A percentile compares a stretch with the other conserved stretches of the same genome.
These are phyloP conservation scores for Starmerella floricola DNA, from an alignment of 805 yeast genomes.

Conservation along the genomic window DNA sequence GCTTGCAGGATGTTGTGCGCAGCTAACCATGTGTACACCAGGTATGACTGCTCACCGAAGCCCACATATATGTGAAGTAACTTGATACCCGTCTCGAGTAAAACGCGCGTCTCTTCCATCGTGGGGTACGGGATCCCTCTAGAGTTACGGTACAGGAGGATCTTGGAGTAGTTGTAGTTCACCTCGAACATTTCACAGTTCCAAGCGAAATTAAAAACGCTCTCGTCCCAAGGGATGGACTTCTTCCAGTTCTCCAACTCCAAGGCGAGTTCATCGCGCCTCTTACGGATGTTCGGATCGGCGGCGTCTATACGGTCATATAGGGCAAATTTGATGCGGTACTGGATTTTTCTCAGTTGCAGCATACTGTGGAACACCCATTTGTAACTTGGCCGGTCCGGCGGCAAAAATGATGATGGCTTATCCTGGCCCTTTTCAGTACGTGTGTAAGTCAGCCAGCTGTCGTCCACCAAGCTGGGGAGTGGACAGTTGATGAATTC, in stretches of 20 bases:
- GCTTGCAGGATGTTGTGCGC: constrained; percentile 83
- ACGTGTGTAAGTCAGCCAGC: constrained; percentile 10
- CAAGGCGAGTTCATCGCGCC: constrained; percentile 32
- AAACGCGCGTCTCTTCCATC: constrained; percentile 41
- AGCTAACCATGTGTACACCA: constrained; percentile 88
- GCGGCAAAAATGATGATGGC: neutral
- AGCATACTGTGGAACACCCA: constrained; percentile 55
- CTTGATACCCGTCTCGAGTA: constrained; percentile 53
- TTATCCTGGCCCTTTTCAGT: neutral
- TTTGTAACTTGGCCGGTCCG: constrained; percentile 47
- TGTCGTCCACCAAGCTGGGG: constrained; percentile 67
- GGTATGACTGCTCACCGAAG: constrained; percentile 42
- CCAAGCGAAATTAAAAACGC: constrained; percentile 62
- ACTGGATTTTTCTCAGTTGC: constrained; percentile 59
- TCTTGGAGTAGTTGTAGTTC: constrained; percentile 63
- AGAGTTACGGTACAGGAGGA: constrained; percentile 63
- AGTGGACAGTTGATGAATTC: constrained; percentile 58
- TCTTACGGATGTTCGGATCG: constrained; percentile 31
- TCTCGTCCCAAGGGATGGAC: constrained; percentile 42
- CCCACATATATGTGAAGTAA: constrained; percentile 52
- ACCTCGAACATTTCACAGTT: constrained; percentile 56
- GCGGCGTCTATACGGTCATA: constrained; percentile 54
- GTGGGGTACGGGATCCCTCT: constrained; percentile 52
- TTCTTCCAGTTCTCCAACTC: constrained; percentile 53
- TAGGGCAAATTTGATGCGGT: constrained; percentile 58